Base-by-base conservation (phyloP, 2,329 filamentous ascomycete species). In the Westerdykella ornata region DNA sequence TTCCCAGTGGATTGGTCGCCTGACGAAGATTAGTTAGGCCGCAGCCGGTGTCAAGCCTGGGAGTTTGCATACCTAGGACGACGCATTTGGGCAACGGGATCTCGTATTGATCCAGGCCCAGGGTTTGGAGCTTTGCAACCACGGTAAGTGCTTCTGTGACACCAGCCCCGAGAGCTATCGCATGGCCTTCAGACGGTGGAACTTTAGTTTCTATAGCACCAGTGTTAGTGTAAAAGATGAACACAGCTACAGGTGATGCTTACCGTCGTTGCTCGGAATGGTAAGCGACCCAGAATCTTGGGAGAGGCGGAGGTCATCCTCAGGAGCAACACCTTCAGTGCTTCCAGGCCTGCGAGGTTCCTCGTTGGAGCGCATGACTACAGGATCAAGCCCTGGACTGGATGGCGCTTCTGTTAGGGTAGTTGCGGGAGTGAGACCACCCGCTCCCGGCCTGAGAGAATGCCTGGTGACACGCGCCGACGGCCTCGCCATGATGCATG, bases 1-100 rank as follows among this genome's bases (percentile, higher is more conserved):
- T 95, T 95, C 0, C 88, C 89, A 0, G 87, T 84, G 0, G 80
- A 85, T 56, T 95, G 88, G 37, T 94, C 88, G 0, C 61, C 57
- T 56, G 20, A 16, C 26, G 8, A 2, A 29, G 11, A n/a, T 2
- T 4, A 9, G 45, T 47, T 13, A 33, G 11, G 17, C 3, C 9
- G 2, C 2, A 26, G 9, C 4, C 6, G 9, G 17, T 11, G 19
- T n/a, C 13, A 36, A 35, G 7, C 17, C 13, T 18, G 4, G 8
- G 15, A 2, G 12, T 9, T 11, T 38, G 39, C 50, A 14, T 41
- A 60, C 88, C 88, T 0, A 94, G 80, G 0, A 94, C 77, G 5
- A 90, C 84, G 8, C 94, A 80, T 51, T 88, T 86, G 0, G 88
- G 87, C 0, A 94, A 69, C 0, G 78, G 77, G 0, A 87, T 77